Base-by-base conservation (phyloP, 1,139 yeast genomes). In the Suzukiozyma palmioleophila region DNA sequence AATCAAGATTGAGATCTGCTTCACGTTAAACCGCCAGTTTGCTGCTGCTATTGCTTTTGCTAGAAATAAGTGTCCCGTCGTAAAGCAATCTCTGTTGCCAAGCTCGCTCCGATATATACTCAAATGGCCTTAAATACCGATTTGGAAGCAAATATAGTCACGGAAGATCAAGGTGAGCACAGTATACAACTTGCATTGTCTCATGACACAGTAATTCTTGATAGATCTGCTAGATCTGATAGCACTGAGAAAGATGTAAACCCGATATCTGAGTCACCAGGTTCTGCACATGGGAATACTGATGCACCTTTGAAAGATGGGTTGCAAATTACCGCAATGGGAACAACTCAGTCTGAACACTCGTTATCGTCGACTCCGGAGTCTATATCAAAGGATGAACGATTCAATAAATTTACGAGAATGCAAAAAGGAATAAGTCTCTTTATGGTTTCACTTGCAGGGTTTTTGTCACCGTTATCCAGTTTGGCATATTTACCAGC, bases 401-500 rank as follows among this genome's bases (percentile, higher is more conserved):
- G 12, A 12, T 37, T 37, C 26, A 30, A 37, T 33, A 15, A 37
- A 15, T 37, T 33, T 25, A 36, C 49, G 3, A 14, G 36, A 6
- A 33, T 32, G 10, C 43, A 42, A 12, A 53, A 51, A 37, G n/a
- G 26, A 9, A 15, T 48, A 4, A 49, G 46, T 34, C 50, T 55
- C n/a, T 33, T 38, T 4, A 35, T 51, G 1, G 50, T 51, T 11
- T 47, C 62, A 2, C 31, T 59, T 14, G 56, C 62, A 1, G 56
- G 62, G 8, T 55, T 74, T 40, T 46, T 73, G 16, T 61, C 77
- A 0, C 78, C 79, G 1, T 46, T 69, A 39, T 58, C 69, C 3
- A 60, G 72, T 2, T 53, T 70, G 44, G 64, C 76, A 0, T 65
- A 72, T 40, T 51, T 75, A 13, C 79, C 80, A 3, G 79, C 80